Conservation (phyloP, 2,329 filamentous ascomycete genomes). For the Xylaria polymorpha region DNA sequence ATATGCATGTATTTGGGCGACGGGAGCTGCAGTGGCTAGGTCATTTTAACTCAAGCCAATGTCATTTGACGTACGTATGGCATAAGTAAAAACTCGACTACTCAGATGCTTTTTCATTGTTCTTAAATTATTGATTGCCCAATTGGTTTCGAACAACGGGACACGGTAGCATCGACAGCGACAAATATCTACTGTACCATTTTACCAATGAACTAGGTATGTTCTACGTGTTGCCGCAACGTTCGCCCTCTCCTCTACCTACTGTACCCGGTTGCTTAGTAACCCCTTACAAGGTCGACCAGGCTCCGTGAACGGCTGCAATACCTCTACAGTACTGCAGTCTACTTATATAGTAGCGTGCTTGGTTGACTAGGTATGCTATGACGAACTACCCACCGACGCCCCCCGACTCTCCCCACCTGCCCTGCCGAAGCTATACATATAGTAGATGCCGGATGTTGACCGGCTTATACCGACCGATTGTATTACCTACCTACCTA, state of each 20-base stretch:
- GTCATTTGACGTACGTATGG: conserved; percentile 18
- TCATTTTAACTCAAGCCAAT: conserved; percentile 14
- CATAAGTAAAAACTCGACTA: neutral
- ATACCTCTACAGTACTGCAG: neutral
- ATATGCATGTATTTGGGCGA: neutral
- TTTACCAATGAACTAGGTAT: neutral
- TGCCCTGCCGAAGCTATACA: neutral
- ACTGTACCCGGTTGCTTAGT: neutral
- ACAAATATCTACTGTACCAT: neutral
- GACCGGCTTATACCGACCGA: conserved; percentile 1
- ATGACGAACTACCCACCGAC: conserved; percentile 1
- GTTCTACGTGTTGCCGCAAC: neutral
- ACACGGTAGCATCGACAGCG: neutral
- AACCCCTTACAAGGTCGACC: neutral
- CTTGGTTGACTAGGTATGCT: neutral
- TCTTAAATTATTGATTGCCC: neutral
- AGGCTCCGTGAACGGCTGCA: neutral
- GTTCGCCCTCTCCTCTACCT: neutral
- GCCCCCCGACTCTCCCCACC: neutral
- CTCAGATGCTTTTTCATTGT: neutral
- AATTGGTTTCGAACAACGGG: neutral
- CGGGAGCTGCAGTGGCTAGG: neutral
- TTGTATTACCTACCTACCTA: neutral
- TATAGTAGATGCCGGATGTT: neutral
- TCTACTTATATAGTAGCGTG: neutral